A percentile compares a stretch with the other conserved stretches of the same genome.
Evolutionary conservation across 768 basidiomycete genomes (phyloP).

Genomic region (Podaxis sp.): DNA sequence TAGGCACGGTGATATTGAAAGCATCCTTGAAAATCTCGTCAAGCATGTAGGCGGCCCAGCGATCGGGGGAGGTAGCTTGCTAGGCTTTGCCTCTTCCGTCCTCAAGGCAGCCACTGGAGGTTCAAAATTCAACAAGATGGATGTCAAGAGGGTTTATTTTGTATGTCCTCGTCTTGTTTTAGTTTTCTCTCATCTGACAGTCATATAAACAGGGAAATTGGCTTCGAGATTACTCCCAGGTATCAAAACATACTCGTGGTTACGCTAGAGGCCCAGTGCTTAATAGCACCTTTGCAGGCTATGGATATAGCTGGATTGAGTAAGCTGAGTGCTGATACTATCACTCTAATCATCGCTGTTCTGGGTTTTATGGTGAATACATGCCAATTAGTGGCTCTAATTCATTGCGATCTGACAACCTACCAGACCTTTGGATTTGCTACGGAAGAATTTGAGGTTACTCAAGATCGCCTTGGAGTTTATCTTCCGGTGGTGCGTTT

Average conservation of each 20-base stretch:
- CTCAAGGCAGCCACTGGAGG: constrained; percentile 46
- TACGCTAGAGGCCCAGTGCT: background rate
- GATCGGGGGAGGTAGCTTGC: constrained; percentile 43
- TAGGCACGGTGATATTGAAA: constrained; percentile 77
- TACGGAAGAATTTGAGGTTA: constrained; percentile 71
- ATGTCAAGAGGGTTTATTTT: constrained; percentile 70
- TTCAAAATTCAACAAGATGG: constrained; percentile 60
- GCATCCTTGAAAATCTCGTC: constrained; percentile 57
- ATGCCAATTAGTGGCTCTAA: background rate
- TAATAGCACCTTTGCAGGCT: constrained; percentile 35
- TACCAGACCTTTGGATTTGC: constrained; percentile 60
- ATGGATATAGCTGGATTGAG: constrained; percentile 72
- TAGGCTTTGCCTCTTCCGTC: constrained; percentile 51
- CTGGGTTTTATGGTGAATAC: constrained; percentile 53
- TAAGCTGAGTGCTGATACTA: constrained; percentile 63
- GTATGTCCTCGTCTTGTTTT: constrained; percentile 44
- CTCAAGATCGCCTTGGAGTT: constrained; percentile 70
- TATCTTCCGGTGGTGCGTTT: constrained; percentile 64
- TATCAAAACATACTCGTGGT: constrained; percentile 19
- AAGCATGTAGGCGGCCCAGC: constrained; percentile 52
- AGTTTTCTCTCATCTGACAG: background rate
- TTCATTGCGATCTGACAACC: background rate
- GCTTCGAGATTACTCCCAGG: constrained; percentile 71
- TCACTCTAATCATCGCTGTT: constrained; percentile 58
- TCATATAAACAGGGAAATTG: constrained; percentile 52